Evolutionary conservation across 495 filamentous ascomycete species (phyloP), one percentile per base, ranked within the genome.

Genomic region (Extremus antarcticus): DNA sequence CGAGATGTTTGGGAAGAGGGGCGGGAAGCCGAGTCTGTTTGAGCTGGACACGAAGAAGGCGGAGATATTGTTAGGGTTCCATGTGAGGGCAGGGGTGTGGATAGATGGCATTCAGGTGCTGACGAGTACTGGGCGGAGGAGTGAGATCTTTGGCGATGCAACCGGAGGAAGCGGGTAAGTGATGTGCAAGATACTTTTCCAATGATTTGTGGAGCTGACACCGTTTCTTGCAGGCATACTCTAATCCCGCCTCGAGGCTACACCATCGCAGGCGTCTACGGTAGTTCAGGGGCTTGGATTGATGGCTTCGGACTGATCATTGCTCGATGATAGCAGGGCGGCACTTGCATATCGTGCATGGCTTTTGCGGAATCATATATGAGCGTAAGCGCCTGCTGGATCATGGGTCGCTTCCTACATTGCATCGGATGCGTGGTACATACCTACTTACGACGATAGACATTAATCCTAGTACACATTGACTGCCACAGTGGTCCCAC

Each of bases 101-200:
- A 86, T 96, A 57, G 90, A 95, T 68, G 92, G 81, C 15, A 80
- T 98, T 51, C 88, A 95, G 65, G 85, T 98, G 54, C 67, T 96
- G 64, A 96, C 92, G 8, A 95, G 85, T 63, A 70, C 86, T 25
- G 91, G 90, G 25, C 77, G 92, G 56, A 86, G 83, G 66, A 96
- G 91, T 3, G 81, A 84, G 43, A 65, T 94, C 40, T 96, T 80
- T 75, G 92, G 92, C 16, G 95, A 95, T 64, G 68, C 83, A 11
- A 71, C 72, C 54, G 90, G 90, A 47, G 91, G 92, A 49, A 85
- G 82, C 61, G 81, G 82, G 92, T 96, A 81, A 66, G 82, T 25
- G 25, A 50, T 47, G n/a, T n/a, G n/a, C n/a, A n/a, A n/a, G n/a
- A n/a, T n/a, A n/a, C 25, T 54, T 29, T 20, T 19, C n/a, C 23